phyloP scores from a whole-genome alignment of 805 yeast species.

The Maudiozyma saulgeensis region DNA sequence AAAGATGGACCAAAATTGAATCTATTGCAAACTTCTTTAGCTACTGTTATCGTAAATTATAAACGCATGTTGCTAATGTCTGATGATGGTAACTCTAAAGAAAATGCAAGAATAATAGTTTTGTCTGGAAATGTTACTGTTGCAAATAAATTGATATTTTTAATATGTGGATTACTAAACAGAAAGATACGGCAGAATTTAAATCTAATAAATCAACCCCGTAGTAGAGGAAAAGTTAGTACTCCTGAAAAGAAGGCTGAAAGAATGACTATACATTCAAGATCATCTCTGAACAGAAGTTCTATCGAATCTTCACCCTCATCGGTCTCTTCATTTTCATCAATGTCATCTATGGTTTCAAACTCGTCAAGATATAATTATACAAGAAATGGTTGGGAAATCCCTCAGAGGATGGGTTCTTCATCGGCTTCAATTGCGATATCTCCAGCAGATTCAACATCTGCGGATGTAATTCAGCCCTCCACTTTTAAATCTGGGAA shows the following conservation, averaged over 20 bases:
- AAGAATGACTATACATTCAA: background rate
- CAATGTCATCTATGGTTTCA: background rate
- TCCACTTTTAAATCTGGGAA: slow-evolving; percentile 30
- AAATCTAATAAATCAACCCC: background rate
- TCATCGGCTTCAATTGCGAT: slow-evolving; percentile 23
- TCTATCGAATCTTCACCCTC: slow-evolving; percentile 3
- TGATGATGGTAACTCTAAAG: slow-evolving; percentile 29
- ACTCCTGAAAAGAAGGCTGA: background rate
- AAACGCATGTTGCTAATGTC: slow-evolving; percentile 12
- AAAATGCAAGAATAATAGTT: slow-evolving; percentile 40
- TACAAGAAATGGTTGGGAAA: slow-evolving; percentile 33
- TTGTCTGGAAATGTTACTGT: slow-evolving; percentile 53
- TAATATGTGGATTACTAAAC: slow-evolving; percentile 42
- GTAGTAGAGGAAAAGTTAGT: background rate
- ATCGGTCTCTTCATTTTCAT: slow-evolving; percentile 2
- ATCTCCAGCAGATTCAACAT: slow-evolving; percentile 23
- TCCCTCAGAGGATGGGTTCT: slow-evolving; percentile 27
- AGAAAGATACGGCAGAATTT: slow-evolving; percentile 6
- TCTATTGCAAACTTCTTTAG: slow-evolving; percentile 22
- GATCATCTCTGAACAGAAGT: slow-evolving; percentile 6
- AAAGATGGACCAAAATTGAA: slow-evolving; percentile 33
- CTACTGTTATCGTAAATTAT: slow-evolving; percentile 21
- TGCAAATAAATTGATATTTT: slow-evolving; percentile 48
- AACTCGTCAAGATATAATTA: slow-evolving; percentile 8
- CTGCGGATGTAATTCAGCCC: slow-evolving; percentile 27